Base-by-base conservation (phyloP, 768 basidiomycete species). In the Pleurotus pulmonarius region DNA sequence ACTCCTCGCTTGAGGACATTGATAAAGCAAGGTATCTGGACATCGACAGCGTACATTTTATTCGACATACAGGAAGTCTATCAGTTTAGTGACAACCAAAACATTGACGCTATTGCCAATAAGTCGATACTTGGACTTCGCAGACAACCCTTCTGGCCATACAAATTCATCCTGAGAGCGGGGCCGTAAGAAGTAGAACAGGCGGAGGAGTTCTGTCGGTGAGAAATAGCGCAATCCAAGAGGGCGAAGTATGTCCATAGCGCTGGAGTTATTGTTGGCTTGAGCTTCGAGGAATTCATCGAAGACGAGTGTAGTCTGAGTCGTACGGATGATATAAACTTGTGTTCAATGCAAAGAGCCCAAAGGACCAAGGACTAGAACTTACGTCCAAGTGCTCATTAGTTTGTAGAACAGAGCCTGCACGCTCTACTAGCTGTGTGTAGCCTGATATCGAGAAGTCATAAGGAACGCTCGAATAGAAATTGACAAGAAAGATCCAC, bases 71-170 rank as follows among this genome's bases (percentile, higher is more conserved):
- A 92, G 69, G 68, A 85, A 87, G 40, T 75, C 67, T 41, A 92
- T 77, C 51, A 91, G 72, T 58, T 75, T 71, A 49, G 78, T 75
- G 0, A 92, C 84, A 9, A 92, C 90, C 56, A 74, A 73, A 5
- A 92, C 88, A 67, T 92, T 92, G 6, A 92, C 83, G 56, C 90
- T 91, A 67, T 92, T 93, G 15, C 91, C 91, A 55, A 92, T 86
- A 25, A 92, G 72, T 46, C 83, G 79, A 60, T 92, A 92, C 65
- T 83, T 86, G 8, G 86, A 82, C 68, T 88, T 91, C 1, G 64
- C 77, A 2, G 87, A 83, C 8, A 89, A 69, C 2, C 66, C 66
- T 5, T 67, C 61, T 3, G 90, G 89, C 88, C 90, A 93, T n/a
- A 67, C 56, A 61, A 91, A 88, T 4, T 49, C 41, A 9, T 59